These are phyloP conservation scores for Flaveria robusta DNA, from an alignment of 129 eudicot species.

Conservation along the genomic window DNA sequence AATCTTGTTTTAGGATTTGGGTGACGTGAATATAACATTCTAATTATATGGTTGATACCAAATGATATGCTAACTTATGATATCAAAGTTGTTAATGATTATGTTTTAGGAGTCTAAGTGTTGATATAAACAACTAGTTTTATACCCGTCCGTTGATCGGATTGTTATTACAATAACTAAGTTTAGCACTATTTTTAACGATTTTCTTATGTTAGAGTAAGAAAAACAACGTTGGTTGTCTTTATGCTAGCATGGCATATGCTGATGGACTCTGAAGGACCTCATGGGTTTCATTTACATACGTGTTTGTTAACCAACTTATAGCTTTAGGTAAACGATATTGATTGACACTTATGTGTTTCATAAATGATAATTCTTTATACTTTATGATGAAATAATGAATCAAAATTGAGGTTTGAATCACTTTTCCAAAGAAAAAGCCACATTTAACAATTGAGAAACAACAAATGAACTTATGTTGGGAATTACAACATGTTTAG, in stretches of 20 bases:
- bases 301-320: neutral
- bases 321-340: neutral
- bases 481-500: slow-evolving; percentile 21
- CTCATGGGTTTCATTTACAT: neutral
- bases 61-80: too few relatives aligned
- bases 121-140: too few relatives aligned
- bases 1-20: neutral
- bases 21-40: neutral
- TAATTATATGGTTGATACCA: too few relatives aligned
- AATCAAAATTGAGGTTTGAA: neutral
- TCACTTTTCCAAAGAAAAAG: neutral
- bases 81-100: too few relatives aligned
- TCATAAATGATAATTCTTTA: neutral
- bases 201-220: too few relatives aligned
- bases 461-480: slow-evolving; percentile 1
- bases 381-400: neutral
- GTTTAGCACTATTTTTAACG: too few relatives aligned
- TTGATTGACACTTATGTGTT: neutral
- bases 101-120: too few relatives aligned
- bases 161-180: too few relatives aligned
- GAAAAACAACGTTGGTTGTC: too few relatives aligned
- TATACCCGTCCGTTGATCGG: too few relatives aligned
- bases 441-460: neutral
- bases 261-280: neutral
- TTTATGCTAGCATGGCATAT: too few relatives aligned